Evolutionary conservation across 2,329 filamentous ascomycete genomes (phyloP).

Genomic region (Xylariaceae sp.): DNA sequence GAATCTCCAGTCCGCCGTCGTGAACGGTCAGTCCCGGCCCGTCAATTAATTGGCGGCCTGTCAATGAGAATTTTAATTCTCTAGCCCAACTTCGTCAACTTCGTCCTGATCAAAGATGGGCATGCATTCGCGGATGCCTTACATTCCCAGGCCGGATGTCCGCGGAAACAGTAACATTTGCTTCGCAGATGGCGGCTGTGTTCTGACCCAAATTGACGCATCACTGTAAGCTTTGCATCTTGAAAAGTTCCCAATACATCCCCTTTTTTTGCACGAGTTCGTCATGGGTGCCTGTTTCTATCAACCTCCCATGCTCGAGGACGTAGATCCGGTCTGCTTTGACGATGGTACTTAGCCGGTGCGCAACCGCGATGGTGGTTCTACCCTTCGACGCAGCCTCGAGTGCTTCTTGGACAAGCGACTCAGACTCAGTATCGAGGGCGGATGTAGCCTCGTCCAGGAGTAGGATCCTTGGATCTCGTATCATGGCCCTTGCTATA

Average conservation of each 20-base stretch:
- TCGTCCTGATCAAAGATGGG: too few relatives aligned
- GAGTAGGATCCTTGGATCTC: conserved; percentile 61
- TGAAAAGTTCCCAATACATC: conserved; percentile 43
- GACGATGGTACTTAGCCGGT: conserved; percentile 71
- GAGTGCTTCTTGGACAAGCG: conserved; percentile 63
- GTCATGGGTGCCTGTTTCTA: conserved; percentile 51
- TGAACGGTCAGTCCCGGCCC: too few relatives aligned
- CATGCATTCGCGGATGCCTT: too few relatives aligned
- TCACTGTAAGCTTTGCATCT: too few relatives aligned
- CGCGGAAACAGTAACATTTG: neutral
- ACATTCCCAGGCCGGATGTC: too few relatives aligned
- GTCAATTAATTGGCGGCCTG: too few relatives aligned
- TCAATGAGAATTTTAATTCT: too few relatives aligned
- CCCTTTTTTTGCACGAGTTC: conserved; percentile 50
- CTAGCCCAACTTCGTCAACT: too few relatives aligned
- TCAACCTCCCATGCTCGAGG: conserved; percentile 59
- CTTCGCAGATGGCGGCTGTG: neutral
- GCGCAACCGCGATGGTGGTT: conserved; percentile 73
- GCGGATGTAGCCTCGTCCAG: conserved; percentile 71
- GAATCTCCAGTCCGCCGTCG: too few relatives aligned
- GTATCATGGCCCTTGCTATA: conserved; percentile 64
- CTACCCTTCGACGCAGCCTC: conserved; percentile 57
- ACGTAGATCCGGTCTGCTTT: conserved; percentile 79
- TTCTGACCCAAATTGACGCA: too few relatives aligned
- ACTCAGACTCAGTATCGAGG: conserved; percentile 55